These are phyloP conservation scores for Boletus reticulatus DNA, from an alignment of 768 basidiomycete genomes.

Conservation along the genomic window DNA sequence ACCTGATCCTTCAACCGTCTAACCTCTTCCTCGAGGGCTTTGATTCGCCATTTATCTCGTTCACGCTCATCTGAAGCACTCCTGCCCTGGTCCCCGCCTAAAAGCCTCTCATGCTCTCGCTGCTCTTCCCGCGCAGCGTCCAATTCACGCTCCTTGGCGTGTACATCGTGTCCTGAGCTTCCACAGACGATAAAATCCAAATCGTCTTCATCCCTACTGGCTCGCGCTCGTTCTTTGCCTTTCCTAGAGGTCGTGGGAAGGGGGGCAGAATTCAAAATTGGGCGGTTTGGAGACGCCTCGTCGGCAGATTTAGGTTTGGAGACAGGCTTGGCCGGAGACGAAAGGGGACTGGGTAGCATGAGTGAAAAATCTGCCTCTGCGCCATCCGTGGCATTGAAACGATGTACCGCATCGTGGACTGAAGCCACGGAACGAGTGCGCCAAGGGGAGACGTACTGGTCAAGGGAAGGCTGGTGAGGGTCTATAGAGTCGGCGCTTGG, in stretches of 20 bases:
- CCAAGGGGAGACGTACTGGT: slow-evolving; percentile 28
- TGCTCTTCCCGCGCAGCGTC: slow-evolving; percentile 54
- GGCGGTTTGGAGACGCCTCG: slow-evolving; percentile 9
- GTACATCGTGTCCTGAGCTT: slow-evolving; percentile 47
- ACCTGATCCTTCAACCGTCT: slow-evolving; percentile 58
- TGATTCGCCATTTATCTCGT: slow-evolving; percentile 62
- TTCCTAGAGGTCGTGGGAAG: slow-evolving; percentile 29
- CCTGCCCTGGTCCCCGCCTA: slow-evolving; percentile 36
- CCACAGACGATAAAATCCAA: slow-evolving; percentile 34
- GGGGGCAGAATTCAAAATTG: not conserved
- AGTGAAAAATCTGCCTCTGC: slow-evolving; percentile 50
- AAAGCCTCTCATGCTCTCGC: slow-evolving; percentile 39
- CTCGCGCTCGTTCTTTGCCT: slow-evolving; percentile 45
- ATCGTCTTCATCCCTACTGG: slow-evolving; percentile 25
- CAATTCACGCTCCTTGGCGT: slow-evolving; percentile 64
- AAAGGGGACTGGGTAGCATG: slow-evolving; percentile 44
- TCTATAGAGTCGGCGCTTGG: not conserved
- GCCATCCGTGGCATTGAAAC: slow-evolving; percentile 43
- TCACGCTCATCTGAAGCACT: slow-evolving; percentile 40
- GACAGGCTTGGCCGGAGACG: slow-evolving; percentile 30
- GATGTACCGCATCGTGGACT: slow-evolving; percentile 48
- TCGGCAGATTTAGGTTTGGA: slow-evolving; percentile 27
- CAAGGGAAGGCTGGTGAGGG: slow-evolving; percentile 3
- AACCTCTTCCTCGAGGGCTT: slow-evolving; percentile 65
- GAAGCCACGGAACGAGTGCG: slow-evolving; percentile 37